These are phyloP conservation scores for Amanita subjunquillea DNA, from an alignment of 768 basidiomycete species.

Conservation along the genomic window DNA sequence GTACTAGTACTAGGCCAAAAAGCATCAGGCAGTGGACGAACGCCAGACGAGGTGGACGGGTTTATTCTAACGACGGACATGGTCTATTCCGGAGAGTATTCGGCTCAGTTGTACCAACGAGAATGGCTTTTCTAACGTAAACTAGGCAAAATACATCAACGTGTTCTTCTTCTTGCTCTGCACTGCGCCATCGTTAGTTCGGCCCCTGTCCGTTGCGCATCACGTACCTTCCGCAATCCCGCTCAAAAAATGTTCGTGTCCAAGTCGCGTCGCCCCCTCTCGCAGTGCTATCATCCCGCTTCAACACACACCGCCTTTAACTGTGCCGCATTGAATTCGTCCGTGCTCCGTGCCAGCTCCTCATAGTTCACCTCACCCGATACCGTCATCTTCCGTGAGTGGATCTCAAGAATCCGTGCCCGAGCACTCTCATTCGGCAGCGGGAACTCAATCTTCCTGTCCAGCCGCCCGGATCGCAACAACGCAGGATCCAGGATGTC, in stretches of 20 bases:
- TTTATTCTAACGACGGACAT: too few species aligned
- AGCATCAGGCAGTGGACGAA: too few species aligned
- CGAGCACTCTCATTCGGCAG: slow-evolving; percentile 95
- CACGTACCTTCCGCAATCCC: slow-evolving; percentile 76
- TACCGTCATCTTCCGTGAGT: slow-evolving; percentile 92
- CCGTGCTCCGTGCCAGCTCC: slow-evolving; percentile 91
- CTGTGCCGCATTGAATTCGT: slow-evolving; percentile 97
- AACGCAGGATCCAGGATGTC: slow-evolving; percentile 97
- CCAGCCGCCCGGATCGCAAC: slow-evolving; percentile 95
- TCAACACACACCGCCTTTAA: slow-evolving; percentile 98
- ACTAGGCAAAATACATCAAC: slow-evolving; percentile 85
- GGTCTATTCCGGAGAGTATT: too few species aligned
- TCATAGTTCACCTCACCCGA: slow-evolving; percentile 90
- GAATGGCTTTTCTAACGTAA: too few species aligned
- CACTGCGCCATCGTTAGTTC: slow-evolving; percentile 35
- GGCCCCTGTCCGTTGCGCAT: slow-evolving; percentile 3
- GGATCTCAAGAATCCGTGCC: slow-evolving; percentile 92
- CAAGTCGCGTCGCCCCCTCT: slow-evolving; percentile 82
- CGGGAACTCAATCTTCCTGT: slow-evolving; percentile 98
- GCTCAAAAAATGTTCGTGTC: slow-evolving; percentile 93
- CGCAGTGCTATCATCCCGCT: slow-evolving; percentile 96
- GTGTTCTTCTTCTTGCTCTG: slow-evolving; percentile 99
- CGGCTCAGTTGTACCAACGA: too few species aligned
- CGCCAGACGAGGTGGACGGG: too few species aligned
- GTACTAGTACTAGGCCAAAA: too few species aligned